A percentile compares a stretch with the other conserved stretches of the same genome.
Evolutionary conservation across 768 basidiomycete genomes (phyloP).

Genomic region (Ramaria rubella): DNA sequence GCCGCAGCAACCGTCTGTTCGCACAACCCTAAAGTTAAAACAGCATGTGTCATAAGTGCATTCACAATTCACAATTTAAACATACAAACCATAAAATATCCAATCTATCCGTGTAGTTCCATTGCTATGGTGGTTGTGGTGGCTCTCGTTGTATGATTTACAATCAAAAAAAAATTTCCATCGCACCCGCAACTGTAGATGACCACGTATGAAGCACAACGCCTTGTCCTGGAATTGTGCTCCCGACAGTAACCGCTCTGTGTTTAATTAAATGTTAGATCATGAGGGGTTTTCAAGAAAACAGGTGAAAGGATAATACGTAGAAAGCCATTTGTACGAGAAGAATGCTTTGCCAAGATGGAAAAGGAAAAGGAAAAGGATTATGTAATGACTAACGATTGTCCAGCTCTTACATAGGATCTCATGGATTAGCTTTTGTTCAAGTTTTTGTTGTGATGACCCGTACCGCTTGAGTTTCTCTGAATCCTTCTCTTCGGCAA

Average conservation of each 20-base stretch:
- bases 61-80: neutral
- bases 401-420: slow-evolving; percentile 13
- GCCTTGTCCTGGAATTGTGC: slow-evolving; percentile 6
- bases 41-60: neutral
- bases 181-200: slow-evolving; percentile 10
- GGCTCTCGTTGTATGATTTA: slow-evolving; percentile 17
- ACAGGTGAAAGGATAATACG: too few species aligned
- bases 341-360: too few species aligned
- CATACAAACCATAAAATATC: slow-evolving; percentile 23
- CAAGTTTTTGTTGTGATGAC: neutral
- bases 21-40: slow-evolving; percentile 15
- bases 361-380: too few species aligned
- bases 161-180: slow-evolving; percentile 23
- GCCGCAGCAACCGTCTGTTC: slow-evolving; percentile 23
- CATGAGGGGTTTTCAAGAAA: too few species aligned
- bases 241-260: slow-evolving; percentile 18
- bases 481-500: slow-evolving; percentile 20
- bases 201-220: slow-evolving; percentile 16
- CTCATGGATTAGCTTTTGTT: neutral
- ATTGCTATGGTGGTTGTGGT: neutral
- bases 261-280: neutral
- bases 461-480: slow-evolving; percentile 18
- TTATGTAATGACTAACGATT: too few species aligned
- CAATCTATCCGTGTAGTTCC: slow-evolving; percentile 2
- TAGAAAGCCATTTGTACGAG: too few species aligned